A percentile compares a stretch with the other conserved stretches of the same genome.
Evolutionary conservation across 495 filamentous ascomycete species (phyloP).

Genomic region (Daldinia childiae): DNA sequence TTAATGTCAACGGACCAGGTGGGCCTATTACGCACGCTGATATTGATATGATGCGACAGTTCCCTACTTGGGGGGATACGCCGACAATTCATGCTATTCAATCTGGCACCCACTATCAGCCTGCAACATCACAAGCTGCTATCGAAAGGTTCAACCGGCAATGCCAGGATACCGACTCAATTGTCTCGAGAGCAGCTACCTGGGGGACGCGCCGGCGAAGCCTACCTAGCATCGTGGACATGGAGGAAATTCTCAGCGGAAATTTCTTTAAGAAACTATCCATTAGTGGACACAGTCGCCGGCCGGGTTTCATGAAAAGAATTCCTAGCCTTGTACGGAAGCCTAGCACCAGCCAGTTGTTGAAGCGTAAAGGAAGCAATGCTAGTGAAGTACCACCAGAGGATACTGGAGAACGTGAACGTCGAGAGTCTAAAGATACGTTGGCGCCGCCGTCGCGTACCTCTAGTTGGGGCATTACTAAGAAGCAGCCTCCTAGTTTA

Average conservation of each 20-base stretch:
- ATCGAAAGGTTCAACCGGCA: constrained; percentile 58
- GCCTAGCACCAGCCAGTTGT: constrained; percentile 56
- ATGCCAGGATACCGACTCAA: constrained; percentile 60
- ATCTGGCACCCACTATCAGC: constrained; percentile 51
- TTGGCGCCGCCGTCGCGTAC: constrained; percentile 63
- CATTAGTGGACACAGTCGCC: constrained; percentile 59
- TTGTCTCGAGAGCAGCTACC: constrained; percentile 73
- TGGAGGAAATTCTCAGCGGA: constrained; percentile 65
- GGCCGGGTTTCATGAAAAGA: constrained; percentile 54
- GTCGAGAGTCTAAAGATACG: constrained; percentile 61
- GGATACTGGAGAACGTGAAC: constrained; percentile 46
- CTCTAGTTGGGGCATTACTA: constrained; percentile 65
- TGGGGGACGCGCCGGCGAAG: constrained; percentile 75
- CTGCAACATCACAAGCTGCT: constrained; percentile 62
- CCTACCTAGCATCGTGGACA: constrained; percentile 65
- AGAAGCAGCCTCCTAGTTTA: constrained; percentile 67
- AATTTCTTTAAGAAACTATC: constrained; percentile 71
- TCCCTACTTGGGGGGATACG: constrained; percentile 59
- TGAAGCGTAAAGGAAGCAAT: constrained; percentile 58
- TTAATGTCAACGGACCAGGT: constrained; percentile 47
- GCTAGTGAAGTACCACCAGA: constrained; percentile 53
- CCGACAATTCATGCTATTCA: constrained; percentile 56
- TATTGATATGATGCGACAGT: constrained; percentile 54
- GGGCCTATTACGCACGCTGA: constrained; percentile 55
- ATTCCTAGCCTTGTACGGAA: constrained; percentile 66